Conservation (phyloP, 805 yeast species). For the Ogataea saltuana region DNA sequence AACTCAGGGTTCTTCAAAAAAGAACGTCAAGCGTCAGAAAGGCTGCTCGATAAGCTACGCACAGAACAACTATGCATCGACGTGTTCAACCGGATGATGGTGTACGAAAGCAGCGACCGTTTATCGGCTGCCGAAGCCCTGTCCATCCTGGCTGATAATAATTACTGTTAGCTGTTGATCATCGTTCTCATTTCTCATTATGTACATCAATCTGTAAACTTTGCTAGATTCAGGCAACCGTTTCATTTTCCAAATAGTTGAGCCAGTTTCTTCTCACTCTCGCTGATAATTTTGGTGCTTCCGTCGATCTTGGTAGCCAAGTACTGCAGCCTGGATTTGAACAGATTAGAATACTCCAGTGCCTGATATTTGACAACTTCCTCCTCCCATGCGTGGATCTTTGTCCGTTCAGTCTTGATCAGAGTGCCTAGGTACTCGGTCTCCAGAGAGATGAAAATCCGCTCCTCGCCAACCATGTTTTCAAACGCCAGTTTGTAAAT, state of each 20-base stretch:
- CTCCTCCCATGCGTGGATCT: slow-evolving; percentile 65
- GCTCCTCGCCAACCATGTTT: slow-evolving; percentile 57
- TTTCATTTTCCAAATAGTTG: slow-evolving; percentile 22
- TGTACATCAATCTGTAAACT: not conserved
- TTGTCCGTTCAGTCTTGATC: slow-evolving; percentile 58
- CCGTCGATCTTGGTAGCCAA: slow-evolving; percentile 65
- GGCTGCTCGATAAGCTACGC: slow-evolving; percentile 39
- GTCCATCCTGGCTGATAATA: not conserved
- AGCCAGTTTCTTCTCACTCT: slow-evolving; percentile 44
- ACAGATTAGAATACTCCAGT: slow-evolving; percentile 51
- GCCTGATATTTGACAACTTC: slow-evolving; percentile 64
- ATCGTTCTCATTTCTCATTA: not conserved
- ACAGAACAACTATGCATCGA: slow-evolving; percentile 19
- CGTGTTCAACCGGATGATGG: slow-evolving; percentile 45
- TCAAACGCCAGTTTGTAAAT: slow-evolving; percentile 77
- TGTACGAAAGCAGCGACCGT: slow-evolving; percentile 39
- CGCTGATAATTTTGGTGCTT: slow-evolving; percentile 52
- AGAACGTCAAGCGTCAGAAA: slow-evolving; percentile 22
- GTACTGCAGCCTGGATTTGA: slow-evolving; percentile 64
- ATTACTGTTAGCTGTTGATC: not conserved
- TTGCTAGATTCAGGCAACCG: too few species aligned
- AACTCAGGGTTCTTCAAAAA: slow-evolving; percentile 30
- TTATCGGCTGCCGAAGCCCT: slow-evolving; percentile 32
- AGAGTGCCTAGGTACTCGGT: slow-evolving; percentile 55
- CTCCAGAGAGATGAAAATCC: slow-evolving; percentile 62